Evolutionary conservation across 495 filamentous ascomycete species (phyloP).

Genomic region (Gamarada debralockiae): DNA sequence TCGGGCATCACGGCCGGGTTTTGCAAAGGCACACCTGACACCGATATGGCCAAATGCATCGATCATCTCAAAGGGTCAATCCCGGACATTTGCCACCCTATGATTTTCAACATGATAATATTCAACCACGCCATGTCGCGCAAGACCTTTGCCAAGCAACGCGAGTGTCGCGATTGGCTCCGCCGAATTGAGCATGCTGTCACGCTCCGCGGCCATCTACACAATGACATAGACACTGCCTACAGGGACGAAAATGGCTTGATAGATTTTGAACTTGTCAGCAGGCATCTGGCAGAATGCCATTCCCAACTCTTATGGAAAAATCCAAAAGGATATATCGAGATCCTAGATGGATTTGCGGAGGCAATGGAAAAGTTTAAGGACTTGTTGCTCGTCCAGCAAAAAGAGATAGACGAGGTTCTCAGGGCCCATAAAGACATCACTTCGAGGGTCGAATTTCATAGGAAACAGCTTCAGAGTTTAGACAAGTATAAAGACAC

Average conservation of each 20-base stretch:
- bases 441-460: too few species aligned
- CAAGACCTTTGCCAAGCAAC: conserved; percentile 48
- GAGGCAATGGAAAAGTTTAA: conserved; percentile 39
- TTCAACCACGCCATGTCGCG: conserved; percentile 36
- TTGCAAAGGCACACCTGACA: conserved; percentile 44
- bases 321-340: conserved; percentile 45
- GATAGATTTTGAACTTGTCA: conserved; percentile 46
- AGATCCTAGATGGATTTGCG: conserved; percentile 38
- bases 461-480: conserved; percentile 45
- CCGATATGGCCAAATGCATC: conserved; percentile 38
- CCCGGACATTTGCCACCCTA: too few species aligned
- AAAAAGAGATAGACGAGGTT: too few species aligned
- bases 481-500: conserved; percentile 47
- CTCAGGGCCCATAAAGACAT: too few species aligned
- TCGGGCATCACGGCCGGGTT: conserved; percentile 45
- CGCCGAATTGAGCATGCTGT: conserved; percentile 47
- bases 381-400: too few species aligned
- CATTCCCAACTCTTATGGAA: conserved; percentile 51
- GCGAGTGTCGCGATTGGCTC: conserved; percentile 47
- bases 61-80: conserved; percentile 35
- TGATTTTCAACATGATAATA: conserved; percentile 45
- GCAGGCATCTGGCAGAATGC: conserved; percentile 48
- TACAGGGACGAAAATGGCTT: conserved; percentile 34
- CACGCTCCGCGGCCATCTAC: conserved; percentile 43
- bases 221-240: too few species aligned